Evolutionary conservation across 1,284 basidiomycete species (phyloP), one percentile per base, ranked within the genome.

Genomic region (Irpex sp.): DNA sequence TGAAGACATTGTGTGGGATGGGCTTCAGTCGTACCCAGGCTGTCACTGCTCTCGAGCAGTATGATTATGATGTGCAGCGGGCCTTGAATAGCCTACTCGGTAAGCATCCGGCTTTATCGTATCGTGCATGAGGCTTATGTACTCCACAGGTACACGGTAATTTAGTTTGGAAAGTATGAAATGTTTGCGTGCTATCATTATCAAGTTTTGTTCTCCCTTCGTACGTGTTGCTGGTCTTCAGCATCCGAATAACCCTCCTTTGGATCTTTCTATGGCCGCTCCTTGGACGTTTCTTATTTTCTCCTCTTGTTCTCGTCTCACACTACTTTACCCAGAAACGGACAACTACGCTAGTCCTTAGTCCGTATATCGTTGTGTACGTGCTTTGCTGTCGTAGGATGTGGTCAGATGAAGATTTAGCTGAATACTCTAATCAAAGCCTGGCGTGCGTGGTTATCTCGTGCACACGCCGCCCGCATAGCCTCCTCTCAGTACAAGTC

Each of bases 1-100:
- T 95, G 37, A 93, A 90, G 71, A 87, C 89, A 68, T 77, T 95
- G 53, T 84, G 83, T 57, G 83, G 81, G 35, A 94, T 95, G 92
- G 93, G 93, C 46, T 95, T 95, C 79, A 88, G 83, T 68, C 84
- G 93, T 57, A 75, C 79, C n/a, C 87, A 93, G 72, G 90, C 90
- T 0, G 82, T 95, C 5, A 79, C 79, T 31, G 91, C 93, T 17
- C 79, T 95, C 13, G 93, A 95, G 74, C 82, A 81, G 64, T 79
- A 88, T 70, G 86, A 84, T 63, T 93, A 93, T 70, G 88, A 93
- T 71, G 79, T 94, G 43, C 85, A 81, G 70, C 83, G 80, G 66
- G 90, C 92, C 26, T 76, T 92, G 60, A 92, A 93, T 73, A 87
- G 81, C 68, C 74, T 93, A 62, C 76, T 93, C 61, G 82, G 81